Base-by-base conservation (phyloP, 108 stramenopile genomes). In the Fragilaria crotonensis region DNA sequence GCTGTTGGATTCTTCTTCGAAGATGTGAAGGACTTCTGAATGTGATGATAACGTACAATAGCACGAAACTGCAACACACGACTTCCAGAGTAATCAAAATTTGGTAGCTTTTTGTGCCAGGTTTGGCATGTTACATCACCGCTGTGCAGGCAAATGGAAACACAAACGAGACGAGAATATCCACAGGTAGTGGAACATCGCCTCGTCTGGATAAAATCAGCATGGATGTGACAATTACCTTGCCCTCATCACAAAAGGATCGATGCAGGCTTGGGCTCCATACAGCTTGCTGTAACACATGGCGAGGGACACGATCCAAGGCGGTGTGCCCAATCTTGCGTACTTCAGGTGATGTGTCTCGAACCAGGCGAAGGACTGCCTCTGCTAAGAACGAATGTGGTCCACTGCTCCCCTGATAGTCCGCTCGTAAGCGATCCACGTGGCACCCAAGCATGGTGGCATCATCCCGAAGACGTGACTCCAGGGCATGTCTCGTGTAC, bases 1-100 rank as follows among this genome's bases (percentile, higher is more conserved):
- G 92, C 87, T 23, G 71, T 90, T 28, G 93, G 87, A 5, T 88
- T 90, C 59, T 95, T 79, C 70, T 91, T 77, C 59, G 89, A 93
- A 70, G 75, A 90, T 45, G 78, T 81, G 4, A 29, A 33, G 25
- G 54, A 63, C 31, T 57, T 9, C 31, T 23, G 22, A 46, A 54
- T 54, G 48, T 41, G 36, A 41, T 41, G 11, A 11, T 41, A 41
- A 41, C 14, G n/a, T n/a, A n/a, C n/a, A n/a, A n/a, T n/a, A n/a
- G n/a, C n/a, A n/a, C n/a, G n/a, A n/a, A n/a, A n/a, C n/a, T n/a
- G n/a, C n/a, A n/a, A n/a, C n/a, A n/a, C n/a, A n/a, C n/a, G n/a
- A n/a, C n/a, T n/a, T n/a, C n/a, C n/a, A n/a, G n/a, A n/a, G n/a
- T n/a, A n/a, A n/a, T n/a, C n/a, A n/a, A n/a, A n/a, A n/a, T n/a